phyloP scores from a whole-genome alignment of 2,329 filamentous ascomycete genomes.

The Trichoderma koningii region DNA sequence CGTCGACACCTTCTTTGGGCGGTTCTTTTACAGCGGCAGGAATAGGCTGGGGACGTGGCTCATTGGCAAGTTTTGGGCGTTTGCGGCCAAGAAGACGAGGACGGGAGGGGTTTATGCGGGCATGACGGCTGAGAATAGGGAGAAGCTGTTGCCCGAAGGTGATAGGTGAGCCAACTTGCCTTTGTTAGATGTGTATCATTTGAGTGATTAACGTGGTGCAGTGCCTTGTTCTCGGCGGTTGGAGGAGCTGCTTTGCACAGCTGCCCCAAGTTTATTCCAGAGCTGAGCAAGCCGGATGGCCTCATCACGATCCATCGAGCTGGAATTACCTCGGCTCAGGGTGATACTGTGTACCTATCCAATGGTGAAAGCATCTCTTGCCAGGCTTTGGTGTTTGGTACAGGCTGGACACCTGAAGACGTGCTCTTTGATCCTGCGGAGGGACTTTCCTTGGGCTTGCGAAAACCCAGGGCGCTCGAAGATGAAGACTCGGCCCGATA shows the following conservation, averaged over 20 bases:
- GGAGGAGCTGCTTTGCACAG: constrained; percentile 12
- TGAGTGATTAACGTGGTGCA: background rate
- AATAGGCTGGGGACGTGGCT: constrained; percentile 11
- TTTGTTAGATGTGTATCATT: too few species aligned
- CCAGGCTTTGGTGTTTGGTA: constrained; percentile 8
- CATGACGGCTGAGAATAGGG: constrained; percentile 5
- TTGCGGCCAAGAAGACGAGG: constrained; percentile 1
- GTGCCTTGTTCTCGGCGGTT: constrained; percentile 3
- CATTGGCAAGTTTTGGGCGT: constrained; percentile 12
- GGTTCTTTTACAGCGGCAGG: constrained; percentile 10
- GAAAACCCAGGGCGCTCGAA: background rate
- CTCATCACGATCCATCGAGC: constrained; percentile 11
- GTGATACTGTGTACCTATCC: background rate
- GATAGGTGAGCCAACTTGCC: background rate
- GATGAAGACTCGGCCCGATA: background rate
- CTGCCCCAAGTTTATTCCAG: constrained; percentile 10
- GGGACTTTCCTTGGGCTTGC: constrained; percentile 7
- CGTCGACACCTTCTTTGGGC: background rate
- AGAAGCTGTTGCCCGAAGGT: background rate
- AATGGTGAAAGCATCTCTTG: background rate
- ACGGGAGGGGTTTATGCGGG: background rate
- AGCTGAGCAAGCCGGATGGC: background rate
- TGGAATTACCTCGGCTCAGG: background rate
- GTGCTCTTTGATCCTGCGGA: background rate
- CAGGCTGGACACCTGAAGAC: constrained; percentile 6